Conservation (phyloP, 2,329 filamentous ascomycete species). For the Aspergillus sp. region DNA sequence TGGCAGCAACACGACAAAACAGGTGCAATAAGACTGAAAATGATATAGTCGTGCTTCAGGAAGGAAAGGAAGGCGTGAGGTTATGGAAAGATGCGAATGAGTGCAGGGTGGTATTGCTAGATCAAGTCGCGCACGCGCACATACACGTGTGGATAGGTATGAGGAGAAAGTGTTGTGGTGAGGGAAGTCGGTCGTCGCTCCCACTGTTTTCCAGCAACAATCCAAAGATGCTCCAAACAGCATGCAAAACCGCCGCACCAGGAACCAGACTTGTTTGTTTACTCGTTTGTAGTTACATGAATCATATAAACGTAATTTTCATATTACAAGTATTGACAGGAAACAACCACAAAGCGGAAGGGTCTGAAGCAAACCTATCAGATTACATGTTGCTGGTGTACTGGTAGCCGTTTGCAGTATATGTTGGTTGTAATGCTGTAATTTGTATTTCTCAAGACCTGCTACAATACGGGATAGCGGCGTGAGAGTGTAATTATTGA, state of each 20-base stretch:
- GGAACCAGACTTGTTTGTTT: not conserved
- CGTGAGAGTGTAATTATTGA: too few species aligned
- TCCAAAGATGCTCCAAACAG: not conserved
- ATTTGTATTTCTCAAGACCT: not conserved
- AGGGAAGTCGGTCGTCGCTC: not conserved
- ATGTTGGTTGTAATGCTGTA: not conserved
- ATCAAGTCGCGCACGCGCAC: not conserved
- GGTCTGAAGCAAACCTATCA: too few species aligned
- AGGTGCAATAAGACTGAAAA: not conserved
- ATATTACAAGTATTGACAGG: not conserved
- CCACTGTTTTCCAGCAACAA: not conserved
- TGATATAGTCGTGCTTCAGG: not conserved
- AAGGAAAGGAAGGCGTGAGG: not conserved
- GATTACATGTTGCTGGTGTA: not conserved
- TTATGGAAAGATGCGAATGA: not conserved
- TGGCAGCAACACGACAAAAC: not conserved
- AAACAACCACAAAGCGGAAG: not conserved
- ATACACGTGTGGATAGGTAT: not conserved
- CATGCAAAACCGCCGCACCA: not conserved
- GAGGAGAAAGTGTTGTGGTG: not conserved
- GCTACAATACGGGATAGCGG: not conserved
- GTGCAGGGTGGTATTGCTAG: not conserved
- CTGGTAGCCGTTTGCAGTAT: not conserved
- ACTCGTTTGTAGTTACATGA: not conserved
- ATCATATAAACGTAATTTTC: not conserved